A percentile compares a stretch with the other conserved stretches of the same genome.
These are phyloP conservation scores for Penicillium desertorum DNA, from an alignment of 495 filamentous ascomycete genomes.

Conservation along the genomic window DNA sequence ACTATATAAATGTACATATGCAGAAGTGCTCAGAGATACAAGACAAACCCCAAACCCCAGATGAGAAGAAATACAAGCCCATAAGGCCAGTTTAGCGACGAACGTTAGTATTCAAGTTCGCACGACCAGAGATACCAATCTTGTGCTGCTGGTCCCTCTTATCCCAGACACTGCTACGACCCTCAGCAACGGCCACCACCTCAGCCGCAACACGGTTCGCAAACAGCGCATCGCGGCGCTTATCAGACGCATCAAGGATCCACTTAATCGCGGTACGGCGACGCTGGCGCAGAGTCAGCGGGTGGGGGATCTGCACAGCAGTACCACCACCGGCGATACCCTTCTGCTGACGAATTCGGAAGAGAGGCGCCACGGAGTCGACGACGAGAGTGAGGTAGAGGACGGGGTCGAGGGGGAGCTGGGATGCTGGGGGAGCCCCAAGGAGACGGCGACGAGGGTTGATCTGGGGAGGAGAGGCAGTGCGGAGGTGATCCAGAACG, in stretches of 20 bases:
- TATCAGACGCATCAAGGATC: constrained; percentile 80
- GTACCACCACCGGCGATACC: constrained; percentile 83
- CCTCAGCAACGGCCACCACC: constrained; percentile 84
- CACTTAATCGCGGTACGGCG: constrained; percentile 76
- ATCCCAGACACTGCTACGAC: constrained; percentile 80
- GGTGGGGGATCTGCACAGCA: constrained; percentile 78
- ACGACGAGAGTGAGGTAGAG: constrained; percentile 83
- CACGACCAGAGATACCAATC: constrained; percentile 65
- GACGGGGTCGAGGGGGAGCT: constrained; percentile 75
- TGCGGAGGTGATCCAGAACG: constrained; percentile 86
- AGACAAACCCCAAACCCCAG: constrained; percentile 10
- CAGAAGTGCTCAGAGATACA: constrained; percentile 13
- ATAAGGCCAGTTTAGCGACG: constrained; percentile 18
- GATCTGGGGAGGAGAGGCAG: constrained; percentile 69
- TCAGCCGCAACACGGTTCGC: constrained; percentile 83
- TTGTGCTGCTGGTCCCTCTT: constrained; percentile 69
- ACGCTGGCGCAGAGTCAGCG: constrained; percentile 70
- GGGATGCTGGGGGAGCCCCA: constrained; percentile 65
- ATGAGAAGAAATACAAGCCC: constrained; percentile 9
- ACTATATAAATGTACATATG: constrained; percentile 18
- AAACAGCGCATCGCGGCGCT: constrained; percentile 65
- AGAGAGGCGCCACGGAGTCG: constrained; percentile 89
- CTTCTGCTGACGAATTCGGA: constrained; percentile 71
- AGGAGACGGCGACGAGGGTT: constrained; percentile 69
- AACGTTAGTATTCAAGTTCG: constrained; percentile 57